Conservation (phyloP, 2,329 filamentous ascomycete species). For the Apiospora rasikravindrae region DNA sequence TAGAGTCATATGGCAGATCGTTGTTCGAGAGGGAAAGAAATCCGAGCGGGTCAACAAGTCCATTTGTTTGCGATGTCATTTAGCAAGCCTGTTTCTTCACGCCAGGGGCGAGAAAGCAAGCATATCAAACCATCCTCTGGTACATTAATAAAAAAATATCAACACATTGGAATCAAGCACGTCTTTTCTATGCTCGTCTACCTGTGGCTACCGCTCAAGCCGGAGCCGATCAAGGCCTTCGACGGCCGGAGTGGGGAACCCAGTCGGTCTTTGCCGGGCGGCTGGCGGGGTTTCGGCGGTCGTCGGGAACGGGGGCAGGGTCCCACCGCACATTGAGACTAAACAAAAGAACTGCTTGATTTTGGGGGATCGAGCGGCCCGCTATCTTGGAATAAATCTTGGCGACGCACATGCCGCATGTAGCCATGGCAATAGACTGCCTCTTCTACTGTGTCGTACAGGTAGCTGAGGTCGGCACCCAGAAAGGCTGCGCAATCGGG, state of each 20-base stretch:
- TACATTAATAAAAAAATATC: background rate
- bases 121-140: background rate
- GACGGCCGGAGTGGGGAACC: background rate
- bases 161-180: background rate
- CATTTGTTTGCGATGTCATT: no score
- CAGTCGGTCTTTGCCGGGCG: background rate
- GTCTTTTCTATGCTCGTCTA: background rate
- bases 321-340: conserved; percentile 18
- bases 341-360: conserved; percentile 32
- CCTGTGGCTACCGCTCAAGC: background rate
- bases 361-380: conserved; percentile 26
- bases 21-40: no score
- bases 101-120: no score
- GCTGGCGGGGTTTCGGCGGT: conserved; percentile 23
- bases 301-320: conserved; percentile 24
- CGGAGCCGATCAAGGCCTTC: background rate
- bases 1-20: background rate
- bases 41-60: no score
- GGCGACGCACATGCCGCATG: conserved; percentile 42
- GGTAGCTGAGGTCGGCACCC: conserved; percentile 41
- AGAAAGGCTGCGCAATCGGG: conserved; percentile 41
- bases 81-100: no score
- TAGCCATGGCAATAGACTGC: background rate
- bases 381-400: conserved; percentile 43
- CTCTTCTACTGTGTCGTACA: conserved; percentile 49